phyloP scores from a whole-genome alignment of 208 protist species.

The Herpetomonas tarakana region DNA sequence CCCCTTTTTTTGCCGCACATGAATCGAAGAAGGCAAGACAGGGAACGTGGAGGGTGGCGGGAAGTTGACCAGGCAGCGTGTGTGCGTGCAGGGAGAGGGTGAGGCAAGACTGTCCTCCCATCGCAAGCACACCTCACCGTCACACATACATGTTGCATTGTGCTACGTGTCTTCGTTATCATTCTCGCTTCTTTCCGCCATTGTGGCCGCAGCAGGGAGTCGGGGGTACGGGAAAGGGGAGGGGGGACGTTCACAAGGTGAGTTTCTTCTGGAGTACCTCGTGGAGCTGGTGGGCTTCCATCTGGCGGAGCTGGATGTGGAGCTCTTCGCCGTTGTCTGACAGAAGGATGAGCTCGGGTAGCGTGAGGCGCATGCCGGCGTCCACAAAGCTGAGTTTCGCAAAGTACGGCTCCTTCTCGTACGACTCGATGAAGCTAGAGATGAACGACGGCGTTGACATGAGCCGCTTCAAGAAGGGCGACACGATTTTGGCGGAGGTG shows the following conservation, averaged over 20 bases:
- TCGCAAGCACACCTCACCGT: no score
- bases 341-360: slow-evolving; percentile 23
- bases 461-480: neutral
- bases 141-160: no score
- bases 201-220: no score
- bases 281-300: slow-evolving; percentile 15
- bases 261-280: slow-evolving; percentile 34
- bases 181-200: no score
- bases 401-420: slow-evolving; percentile 18
- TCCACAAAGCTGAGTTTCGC: slow-evolving; percentile 11
- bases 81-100: no score
- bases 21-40: no score
- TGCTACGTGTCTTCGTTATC: no score
- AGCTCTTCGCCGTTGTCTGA: slow-evolving; percentile 11
- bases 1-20: no score
- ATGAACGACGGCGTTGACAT: slow-evolving; percentile 3
- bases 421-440: slow-evolving; percentile 10
- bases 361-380: neutral
- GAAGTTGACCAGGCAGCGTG: no score
- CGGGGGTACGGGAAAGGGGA: no score
- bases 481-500: neutral
- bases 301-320: slow-evolving; percentile 15
- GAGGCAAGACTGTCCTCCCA: no score
- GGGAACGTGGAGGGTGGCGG: no score
- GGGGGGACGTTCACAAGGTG: neutral